These are phyloP conservation scores for Eimeria zaria DNA, from an alignment of 169 alveolate species.

Conservation along the genomic window DNA sequence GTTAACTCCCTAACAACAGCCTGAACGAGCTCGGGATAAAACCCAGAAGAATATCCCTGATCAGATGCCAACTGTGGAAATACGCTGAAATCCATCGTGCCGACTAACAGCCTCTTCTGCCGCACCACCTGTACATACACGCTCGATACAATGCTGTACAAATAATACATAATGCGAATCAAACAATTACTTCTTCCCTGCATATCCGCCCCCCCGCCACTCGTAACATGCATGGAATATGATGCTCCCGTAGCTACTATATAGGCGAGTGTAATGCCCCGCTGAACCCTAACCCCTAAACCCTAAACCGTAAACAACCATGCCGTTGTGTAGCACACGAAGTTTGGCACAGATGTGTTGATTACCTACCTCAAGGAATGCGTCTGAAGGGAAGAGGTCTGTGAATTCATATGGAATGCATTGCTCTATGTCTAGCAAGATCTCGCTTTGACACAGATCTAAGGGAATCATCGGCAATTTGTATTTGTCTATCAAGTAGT, in stretches of 20 bases:
- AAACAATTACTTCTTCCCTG: neutral
- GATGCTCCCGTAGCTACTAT: neutral
- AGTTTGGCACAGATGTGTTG: neutral
- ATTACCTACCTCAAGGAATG: conserved; percentile 7
- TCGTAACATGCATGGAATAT: neutral
- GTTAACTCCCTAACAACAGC: conserved; percentile 57
- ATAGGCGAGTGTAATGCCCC: too few species aligned
- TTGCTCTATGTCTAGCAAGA: conserved; percentile 45
- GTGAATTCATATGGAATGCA: conserved; percentile 54
- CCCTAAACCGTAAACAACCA: neutral
- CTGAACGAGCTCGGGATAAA: conserved; percentile 60
- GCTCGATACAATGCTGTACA: neutral
- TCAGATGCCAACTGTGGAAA: conserved; percentile 65
- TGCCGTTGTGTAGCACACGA: neutral
- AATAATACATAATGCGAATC: neutral
- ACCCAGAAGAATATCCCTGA: conserved; percentile 52
- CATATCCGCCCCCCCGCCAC: neutral
- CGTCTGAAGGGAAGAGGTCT: conserved; percentile 42
- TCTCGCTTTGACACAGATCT: conserved; percentile 47
- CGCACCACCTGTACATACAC: conserved; percentile 45
- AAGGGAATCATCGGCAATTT: conserved; percentile 50
- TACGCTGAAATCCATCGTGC: conserved; percentile 68
- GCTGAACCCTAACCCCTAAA: neutral
- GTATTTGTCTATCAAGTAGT: conserved; percentile 57
- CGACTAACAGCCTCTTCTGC: conserved; percentile 41